These are phyloP conservation scores for Yarrowia sp. DNA, from an alignment of 805 yeast species.

Conservation along the genomic window DNA sequence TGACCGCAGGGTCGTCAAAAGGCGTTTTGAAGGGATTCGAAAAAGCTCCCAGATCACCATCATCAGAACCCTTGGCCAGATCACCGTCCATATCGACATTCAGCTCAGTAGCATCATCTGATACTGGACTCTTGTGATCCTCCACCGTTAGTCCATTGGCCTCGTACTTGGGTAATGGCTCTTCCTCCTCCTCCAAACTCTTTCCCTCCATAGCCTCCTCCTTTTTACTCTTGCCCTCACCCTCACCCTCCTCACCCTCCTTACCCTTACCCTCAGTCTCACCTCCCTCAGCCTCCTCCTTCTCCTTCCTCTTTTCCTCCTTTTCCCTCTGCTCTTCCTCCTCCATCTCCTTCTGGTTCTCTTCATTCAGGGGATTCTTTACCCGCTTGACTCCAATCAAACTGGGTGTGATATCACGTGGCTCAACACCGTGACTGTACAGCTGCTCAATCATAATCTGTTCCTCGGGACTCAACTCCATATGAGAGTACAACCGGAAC, in stretches of 20 bases:
- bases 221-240: not conserved
- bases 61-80: not conserved
- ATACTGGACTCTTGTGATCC: not conserved
- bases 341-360: conserved; percentile 26
- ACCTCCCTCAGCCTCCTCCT: conserved; percentile 25
- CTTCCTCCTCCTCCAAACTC: not conserved
- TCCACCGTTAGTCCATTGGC: not conserved
- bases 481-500: conserved; percentile 70
- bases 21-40: not conserved
- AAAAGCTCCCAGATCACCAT: not conserved
- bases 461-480: conserved; percentile 76
- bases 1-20: not conserved
- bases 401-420: conserved; percentile 65
- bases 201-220: not conserved
- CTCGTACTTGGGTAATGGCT: not conserved
- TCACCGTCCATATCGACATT: not conserved
- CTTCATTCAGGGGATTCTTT: conserved; percentile 48
- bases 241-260: not conserved
- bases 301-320: conserved; percentile 16
- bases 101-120: not conserved
- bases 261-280: not conserved
- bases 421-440: conserved; percentile 77
- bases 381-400: conserved; percentile 53
- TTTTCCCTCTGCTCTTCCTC: conserved; percentile 4
- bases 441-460: conserved; percentile 81